phyloP scores from a whole-genome alignment of 2,329 filamentous ascomycete species.

The Talaromyces albobiverticillius region DNA sequence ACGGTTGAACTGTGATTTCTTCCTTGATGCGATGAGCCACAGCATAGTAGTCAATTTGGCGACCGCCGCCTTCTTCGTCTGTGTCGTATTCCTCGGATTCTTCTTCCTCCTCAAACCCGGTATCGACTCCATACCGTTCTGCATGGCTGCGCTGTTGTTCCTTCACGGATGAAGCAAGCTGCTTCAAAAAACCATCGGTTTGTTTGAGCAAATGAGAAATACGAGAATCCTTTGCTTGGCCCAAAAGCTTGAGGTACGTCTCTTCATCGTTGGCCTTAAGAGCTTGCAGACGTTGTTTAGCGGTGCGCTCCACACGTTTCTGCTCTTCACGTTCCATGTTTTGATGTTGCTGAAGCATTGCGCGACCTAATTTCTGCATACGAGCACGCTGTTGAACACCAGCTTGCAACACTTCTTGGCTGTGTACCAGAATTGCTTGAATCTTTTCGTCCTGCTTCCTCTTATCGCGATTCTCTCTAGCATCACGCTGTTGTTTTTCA shows the following conservation, averaged over 20 bases:
- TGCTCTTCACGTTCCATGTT: slow-evolving; percentile 99
- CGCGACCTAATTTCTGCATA: slow-evolving; percentile 78
- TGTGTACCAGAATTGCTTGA: slow-evolving; percentile 78
- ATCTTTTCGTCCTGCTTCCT: slow-evolving; percentile 95
- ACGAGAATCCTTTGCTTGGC: slow-evolving; percentile 98
- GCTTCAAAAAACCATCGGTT: slow-evolving; percentile 94
- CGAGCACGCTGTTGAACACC: slow-evolving; percentile 68
- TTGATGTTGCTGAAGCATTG: slow-evolving; percentile 87
- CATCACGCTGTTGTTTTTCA: slow-evolving; percentile 97
- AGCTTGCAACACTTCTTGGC: slow-evolving; percentile 69
- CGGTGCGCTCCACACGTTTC: slow-evolving; percentile 94
- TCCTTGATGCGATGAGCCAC: slow-evolving; percentile 96
- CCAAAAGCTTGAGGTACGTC: slow-evolving; percentile 94
- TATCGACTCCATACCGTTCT: slow-evolving; percentile 71
- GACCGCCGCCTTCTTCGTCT: slow-evolving; percentile 57
- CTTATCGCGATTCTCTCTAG: slow-evolving; percentile 92
- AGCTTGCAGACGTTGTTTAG: slow-evolving; percentile 98
- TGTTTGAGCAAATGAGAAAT: slow-evolving; percentile 96
- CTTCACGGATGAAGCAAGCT: slow-evolving; percentile 91
- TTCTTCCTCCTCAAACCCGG: slow-evolving; percentile 54
- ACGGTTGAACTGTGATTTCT: slow-evolving; percentile 78
- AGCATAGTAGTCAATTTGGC: slow-evolving; percentile 97
- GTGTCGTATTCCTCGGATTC: slow-evolving; percentile 59
- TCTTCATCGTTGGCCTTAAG: slow-evolving; percentile 99
- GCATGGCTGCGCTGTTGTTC: slow-evolving; percentile 83